These are phyloP conservation scores for Huntiella abstrusa DNA, from an alignment of 2,329 filamentous ascomycete genomes.

Conservation along the genomic window DNA sequence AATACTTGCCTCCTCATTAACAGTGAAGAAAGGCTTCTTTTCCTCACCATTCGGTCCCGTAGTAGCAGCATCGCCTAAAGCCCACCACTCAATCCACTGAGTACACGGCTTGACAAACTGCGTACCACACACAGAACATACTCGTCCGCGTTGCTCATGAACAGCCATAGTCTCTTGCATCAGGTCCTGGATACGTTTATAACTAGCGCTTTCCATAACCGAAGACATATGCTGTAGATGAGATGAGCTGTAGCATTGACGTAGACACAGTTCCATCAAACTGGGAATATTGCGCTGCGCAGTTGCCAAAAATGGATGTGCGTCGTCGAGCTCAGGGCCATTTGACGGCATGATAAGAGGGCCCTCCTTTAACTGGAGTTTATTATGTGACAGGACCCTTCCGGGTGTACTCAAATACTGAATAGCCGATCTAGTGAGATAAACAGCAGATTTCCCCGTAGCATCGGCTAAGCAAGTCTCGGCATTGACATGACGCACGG, in stretches of 20 bases:
- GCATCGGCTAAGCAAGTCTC: slow-evolving; percentile 8
- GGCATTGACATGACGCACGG: slow-evolving; percentile 7
- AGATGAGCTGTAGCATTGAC: slow-evolving; percentile 25
- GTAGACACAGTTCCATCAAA: slow-evolving; percentile 31
- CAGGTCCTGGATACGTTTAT: slow-evolving; percentile 18
- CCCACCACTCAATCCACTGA: slow-evolving; percentile 47
- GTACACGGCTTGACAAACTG: slow-evolving; percentile 30
- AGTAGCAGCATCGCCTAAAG: slow-evolving; percentile 2
- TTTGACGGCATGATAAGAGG: slow-evolving; percentile 4
- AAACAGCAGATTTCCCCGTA: slow-evolving; percentile 10
- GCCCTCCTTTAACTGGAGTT: slow-evolving; percentile 1
- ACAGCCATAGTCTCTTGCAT: slow-evolving; percentile 13
- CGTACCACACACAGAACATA: slow-evolving; percentile 33
- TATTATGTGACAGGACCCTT: not conserved
- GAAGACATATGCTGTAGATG: slow-evolving; percentile 24
- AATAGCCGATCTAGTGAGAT: slow-evolving; percentile 10
- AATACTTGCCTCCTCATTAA: slow-evolving; percentile 8
- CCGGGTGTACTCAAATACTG: slow-evolving; percentile 7
- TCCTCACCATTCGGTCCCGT: not conserved
- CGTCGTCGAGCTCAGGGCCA: slow-evolving; percentile 5
- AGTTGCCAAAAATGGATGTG: slow-evolving; percentile 12
- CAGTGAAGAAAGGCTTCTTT: slow-evolving; percentile 1
- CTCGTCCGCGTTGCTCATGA: slow-evolving; percentile 24
- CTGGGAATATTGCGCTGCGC: slow-evolving; percentile 22
- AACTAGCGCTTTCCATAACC: slow-evolving; percentile 24